A percentile compares a stretch with the other conserved stretches of the same genome.
Evolutionary conservation across 495 filamentous ascomycete genomes (phyloP).

Genomic region (Cudoniella acicularis): DNA sequence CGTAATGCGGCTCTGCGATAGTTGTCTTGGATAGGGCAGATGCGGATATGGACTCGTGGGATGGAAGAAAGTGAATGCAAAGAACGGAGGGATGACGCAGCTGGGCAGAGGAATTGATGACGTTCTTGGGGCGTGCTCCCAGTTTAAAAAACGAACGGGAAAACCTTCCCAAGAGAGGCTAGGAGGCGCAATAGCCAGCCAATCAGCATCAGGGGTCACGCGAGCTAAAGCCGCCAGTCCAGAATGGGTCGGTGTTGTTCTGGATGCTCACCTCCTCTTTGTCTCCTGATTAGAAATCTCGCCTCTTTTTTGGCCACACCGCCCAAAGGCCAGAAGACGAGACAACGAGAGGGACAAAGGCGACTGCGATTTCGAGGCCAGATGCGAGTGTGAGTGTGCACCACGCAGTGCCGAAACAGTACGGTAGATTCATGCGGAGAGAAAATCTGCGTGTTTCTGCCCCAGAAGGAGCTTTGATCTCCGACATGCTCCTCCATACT

Average conservation of each 20-base stretch:
- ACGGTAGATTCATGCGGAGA: too few relatives aligned
- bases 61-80: not conserved
- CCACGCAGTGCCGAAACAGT: too few relatives aligned
- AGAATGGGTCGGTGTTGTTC: not conserved
- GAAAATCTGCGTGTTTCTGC: too few relatives aligned
- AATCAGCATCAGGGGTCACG: not conserved
- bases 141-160: too few relatives aligned
- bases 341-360: too few relatives aligned
- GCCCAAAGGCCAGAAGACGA: not conserved
- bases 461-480: not conserved
- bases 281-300: slow-evolving; percentile 3
- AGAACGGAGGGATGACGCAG: not conserved
- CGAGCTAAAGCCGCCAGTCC: not conserved
- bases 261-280: not conserved
- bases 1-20: not conserved
- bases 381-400: too few relatives aligned
- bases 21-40: not conserved
- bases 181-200: not conserved
- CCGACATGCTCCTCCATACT: not conserved
- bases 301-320: not conserved
- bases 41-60: too few relatives aligned
- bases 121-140: too few relatives aligned
- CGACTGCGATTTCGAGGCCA: too few relatives aligned
- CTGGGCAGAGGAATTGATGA: not conserved
- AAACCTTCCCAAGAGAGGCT: not conserved